Conservation (phyloP, 306 rosid species). For the Cucurbita ficifolia region DNA sequence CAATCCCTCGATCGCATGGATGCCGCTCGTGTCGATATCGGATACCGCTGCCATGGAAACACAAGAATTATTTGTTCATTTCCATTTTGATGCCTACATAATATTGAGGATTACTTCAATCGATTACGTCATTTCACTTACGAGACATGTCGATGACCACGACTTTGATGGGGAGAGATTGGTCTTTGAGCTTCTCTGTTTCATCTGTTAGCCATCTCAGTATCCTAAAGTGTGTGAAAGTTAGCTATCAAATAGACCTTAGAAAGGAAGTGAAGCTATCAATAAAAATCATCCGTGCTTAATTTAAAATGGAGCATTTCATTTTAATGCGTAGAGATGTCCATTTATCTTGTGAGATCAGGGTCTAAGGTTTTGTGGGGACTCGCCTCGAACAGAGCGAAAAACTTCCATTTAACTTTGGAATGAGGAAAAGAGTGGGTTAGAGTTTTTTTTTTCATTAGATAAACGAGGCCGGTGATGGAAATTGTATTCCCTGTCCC, state of each 20-base stretch:
- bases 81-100: neutral
- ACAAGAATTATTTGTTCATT: neutral
- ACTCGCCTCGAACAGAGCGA: too few relatives aligned
- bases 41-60: slow-evolving; percentile 45
- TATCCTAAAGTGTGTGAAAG: slow-evolving; percentile 23
- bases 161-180: slow-evolving; percentile 19
- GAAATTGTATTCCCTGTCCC: too few relatives aligned
- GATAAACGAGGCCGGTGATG: too few relatives aligned
- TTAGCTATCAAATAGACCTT: neutral
- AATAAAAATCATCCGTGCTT: too few relatives aligned
- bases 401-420: too few relatives aligned
- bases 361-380: too few relatives aligned
- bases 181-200: slow-evolving; percentile 16
- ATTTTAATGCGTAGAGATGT: too few relatives aligned
- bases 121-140: slow-evolving; percentile 16
- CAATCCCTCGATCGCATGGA: slow-evolving; percentile 48
- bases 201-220: slow-evolving; percentile 63
- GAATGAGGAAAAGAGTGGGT: too few relatives aligned
- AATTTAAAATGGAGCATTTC: too few relatives aligned
- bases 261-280: neutral
- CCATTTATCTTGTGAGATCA: too few relatives aligned
- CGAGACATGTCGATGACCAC: slow-evolving; percentile 70
- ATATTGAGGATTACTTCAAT: neutral
- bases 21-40: slow-evolving; percentile 77
- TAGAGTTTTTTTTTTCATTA: too few relatives aligned